phyloP scores from a whole-genome alignment of 2,329 filamentous ascomycete genomes.

The Pseudogymnoascus sp. region DNA sequence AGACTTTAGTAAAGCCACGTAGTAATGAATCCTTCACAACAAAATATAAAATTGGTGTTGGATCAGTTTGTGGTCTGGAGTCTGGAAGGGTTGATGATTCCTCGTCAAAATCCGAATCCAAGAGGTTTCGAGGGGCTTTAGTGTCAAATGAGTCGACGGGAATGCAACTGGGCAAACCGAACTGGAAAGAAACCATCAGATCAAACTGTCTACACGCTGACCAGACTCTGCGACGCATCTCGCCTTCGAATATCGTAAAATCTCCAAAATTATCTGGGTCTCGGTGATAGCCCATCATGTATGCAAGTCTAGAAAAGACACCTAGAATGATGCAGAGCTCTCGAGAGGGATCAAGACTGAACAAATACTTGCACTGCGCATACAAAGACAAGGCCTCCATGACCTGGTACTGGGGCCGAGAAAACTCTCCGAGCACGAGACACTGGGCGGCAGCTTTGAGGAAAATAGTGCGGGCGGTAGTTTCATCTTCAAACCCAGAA shows the following conservation, averaged over 20 bases:
- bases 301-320: conserved; percentile 22
- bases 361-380: conserved; percentile 21
- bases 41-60: conserved; percentile 25
- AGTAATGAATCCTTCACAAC: conserved; percentile 27
- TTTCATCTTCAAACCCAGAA: neutral
- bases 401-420: conserved; percentile 19
- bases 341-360: conserved; percentile 21
- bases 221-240: conserved; percentile 26
- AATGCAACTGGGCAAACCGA: conserved; percentile 25
- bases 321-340: conserved; percentile 22
- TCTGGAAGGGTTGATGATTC: conserved; percentile 19
- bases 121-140: conserved; percentile 22
- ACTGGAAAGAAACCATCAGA: conserved; percentile 25
- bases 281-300: conserved; percentile 26
- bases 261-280: conserved; percentile 18
- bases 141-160: conserved; percentile 20
- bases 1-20: conserved; percentile 24
- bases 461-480: conserved; percentile 2
- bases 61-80: conserved; percentile 20
- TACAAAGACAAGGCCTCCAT: conserved; percentile 22
- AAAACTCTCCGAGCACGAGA: conserved; percentile 22
- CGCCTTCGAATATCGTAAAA: conserved; percentile 23
- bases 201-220: conserved; percentile 23
- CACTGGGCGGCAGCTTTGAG: conserved; percentile 19
- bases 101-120: conserved; percentile 25